phyloP scores from a whole-genome alignment of 176 grass and related monocot genomes.

The Aegilops tauschii region DNA sequence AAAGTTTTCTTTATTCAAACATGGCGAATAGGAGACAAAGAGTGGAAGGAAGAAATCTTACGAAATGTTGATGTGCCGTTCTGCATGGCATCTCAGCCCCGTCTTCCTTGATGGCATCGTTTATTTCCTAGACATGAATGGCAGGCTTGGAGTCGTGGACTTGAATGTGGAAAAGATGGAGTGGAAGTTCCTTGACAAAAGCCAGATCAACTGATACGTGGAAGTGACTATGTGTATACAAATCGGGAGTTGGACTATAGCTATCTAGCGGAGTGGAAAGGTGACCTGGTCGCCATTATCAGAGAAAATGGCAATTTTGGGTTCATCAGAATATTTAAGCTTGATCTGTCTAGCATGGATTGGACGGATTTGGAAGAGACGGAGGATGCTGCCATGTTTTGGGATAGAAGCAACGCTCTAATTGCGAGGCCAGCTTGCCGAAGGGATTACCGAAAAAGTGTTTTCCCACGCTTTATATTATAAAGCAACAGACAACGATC shows the following conservation, averaged over 20 bases:
- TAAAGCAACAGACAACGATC: no score
- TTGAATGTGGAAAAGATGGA: neutral
- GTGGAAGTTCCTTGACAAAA: constrained; percentile 14
- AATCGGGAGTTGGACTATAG: neutral
- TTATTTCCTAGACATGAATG: constrained; percentile 5
- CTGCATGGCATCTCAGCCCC: neutral
- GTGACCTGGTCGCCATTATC: constrained; percentile 12
- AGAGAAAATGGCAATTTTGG: neutral
- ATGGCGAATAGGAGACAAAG: neutral
- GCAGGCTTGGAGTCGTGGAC: constrained; percentile 11
- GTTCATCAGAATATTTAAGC: neutral
- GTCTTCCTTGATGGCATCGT: neutral
- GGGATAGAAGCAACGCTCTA: no score
- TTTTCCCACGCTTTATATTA: no score
- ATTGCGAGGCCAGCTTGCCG: neutral
- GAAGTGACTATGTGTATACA: neutral
- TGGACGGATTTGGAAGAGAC: neutral
- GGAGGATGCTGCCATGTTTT: no score
- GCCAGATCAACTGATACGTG: neutral
- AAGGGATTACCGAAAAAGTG: neutral
- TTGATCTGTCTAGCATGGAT: neutral
- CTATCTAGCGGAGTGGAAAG: constrained; percentile 19
- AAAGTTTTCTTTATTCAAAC: neutral
- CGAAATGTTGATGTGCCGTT: neutral
- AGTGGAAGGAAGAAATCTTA: neutral